These are phyloP conservation scores for Naegleria lovaniensis DNA, from an alignment of 208 protist genomes.

Conservation along the genomic window DNA sequence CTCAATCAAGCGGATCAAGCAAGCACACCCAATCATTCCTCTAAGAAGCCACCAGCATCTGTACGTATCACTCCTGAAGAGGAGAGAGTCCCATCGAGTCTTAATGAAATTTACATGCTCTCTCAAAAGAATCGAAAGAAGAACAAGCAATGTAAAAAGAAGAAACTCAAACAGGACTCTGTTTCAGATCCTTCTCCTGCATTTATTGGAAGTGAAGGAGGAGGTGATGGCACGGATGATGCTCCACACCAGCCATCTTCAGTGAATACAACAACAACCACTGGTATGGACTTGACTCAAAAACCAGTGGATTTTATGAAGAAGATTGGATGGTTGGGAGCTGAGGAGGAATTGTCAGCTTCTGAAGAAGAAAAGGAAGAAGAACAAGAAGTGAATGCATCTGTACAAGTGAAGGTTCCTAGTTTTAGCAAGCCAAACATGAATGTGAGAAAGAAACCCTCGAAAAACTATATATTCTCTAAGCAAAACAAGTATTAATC, in stretches of 20 bases:
- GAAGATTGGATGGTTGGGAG: slow-evolving; percentile 27
- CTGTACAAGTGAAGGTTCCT: not conserved
- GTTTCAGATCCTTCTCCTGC: not conserved
- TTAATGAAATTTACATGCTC: slow-evolving; percentile 30
- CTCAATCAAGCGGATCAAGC: too few species aligned
- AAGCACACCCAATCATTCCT: not conserved
- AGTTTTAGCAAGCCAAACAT: not conserved
- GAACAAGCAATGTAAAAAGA: slow-evolving; percentile 24
- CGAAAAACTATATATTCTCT: not conserved
- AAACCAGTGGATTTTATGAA: slow-evolving; percentile 30
- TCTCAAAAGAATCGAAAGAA: slow-evolving; percentile 27
- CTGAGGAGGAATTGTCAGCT: not conserved
- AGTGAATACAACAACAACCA: too few species aligned
- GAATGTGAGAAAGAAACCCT: not conserved
- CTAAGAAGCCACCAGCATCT: not conserved
- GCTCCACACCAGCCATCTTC: not conserved
- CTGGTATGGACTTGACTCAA: not conserved
- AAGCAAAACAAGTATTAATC: not conserved
- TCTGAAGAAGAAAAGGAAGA: not conserved
- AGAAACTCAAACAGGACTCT: slow-evolving; percentile 15
- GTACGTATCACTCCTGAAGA: not conserved
- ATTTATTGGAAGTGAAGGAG: not conserved
- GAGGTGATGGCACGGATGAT: not conserved
- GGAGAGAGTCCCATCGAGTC: not conserved
- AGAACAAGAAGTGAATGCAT: not conserved